These are phyloP conservation scores for Zasmidium angulare DNA, from an alignment of 2,329 filamentous ascomycete species.

Conservation along the genomic window DNA sequence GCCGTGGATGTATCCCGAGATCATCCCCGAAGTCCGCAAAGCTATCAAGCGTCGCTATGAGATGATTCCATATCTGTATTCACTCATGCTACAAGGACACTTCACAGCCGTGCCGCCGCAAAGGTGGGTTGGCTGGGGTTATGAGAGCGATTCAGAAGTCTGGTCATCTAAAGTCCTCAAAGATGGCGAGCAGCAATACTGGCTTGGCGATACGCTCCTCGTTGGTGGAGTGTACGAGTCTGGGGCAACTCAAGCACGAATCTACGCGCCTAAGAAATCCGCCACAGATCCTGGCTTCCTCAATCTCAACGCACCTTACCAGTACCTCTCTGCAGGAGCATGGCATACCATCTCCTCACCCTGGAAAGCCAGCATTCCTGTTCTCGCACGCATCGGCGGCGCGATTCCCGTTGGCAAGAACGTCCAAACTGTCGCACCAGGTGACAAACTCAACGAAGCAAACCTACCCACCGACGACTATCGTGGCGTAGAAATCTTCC, in stretches of 20 bases:
- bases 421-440: conserved; percentile 52
- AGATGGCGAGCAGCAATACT: conserved; percentile 69
- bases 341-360: conserved; percentile 54
- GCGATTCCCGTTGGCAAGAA: conserved; percentile 54
- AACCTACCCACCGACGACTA: conserved; percentile 54
- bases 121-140: conserved; percentile 73
- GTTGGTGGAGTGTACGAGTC: conserved; percentile 68
- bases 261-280: conserved; percentile 61
- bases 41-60: conserved; percentile 71
- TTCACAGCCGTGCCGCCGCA: conserved; percentile 62
- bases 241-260: conserved; percentile 51
- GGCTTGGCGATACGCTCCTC: conserved; percentile 67
- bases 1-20: conserved; percentile 74
- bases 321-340: conserved; percentile 55
- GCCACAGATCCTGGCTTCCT: conserved; percentile 55
- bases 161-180: conserved; percentile 60
- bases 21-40: conserved; percentile 61
- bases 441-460: conserved; percentile 49
- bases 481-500: conserved; percentile 59
- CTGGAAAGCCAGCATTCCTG: conserved; percentile 56
- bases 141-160: conserved; percentile 64
- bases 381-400: conserved; percentile 56
- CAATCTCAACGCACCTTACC: conserved; percentile 62
- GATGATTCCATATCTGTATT: conserved; percentile 71
- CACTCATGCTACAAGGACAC: conserved; percentile 63